Percentiles rank a stretch among this genome's conserved stretches.
Evolutionary conservation across 2,329 filamentous ascomycete species (phyloP).

Genomic region (Hymenoscyphus occultus): DNA sequence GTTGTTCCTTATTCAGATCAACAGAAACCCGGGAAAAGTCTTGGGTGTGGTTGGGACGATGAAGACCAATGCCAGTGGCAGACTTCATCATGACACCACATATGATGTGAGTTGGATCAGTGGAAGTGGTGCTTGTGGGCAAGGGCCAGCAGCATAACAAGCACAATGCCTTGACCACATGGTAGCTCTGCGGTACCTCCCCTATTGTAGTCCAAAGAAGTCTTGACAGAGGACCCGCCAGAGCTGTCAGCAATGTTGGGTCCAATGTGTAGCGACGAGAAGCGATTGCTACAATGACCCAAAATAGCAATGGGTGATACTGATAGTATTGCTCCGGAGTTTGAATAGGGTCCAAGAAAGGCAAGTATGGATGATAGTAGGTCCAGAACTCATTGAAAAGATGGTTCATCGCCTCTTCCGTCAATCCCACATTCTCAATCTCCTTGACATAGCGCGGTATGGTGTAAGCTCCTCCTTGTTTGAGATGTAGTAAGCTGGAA

Average conservation of each 20-base stretch:
- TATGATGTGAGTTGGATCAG: slow-evolving; percentile 74
- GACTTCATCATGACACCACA: slow-evolving; percentile 85
- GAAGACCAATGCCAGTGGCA: slow-evolving; percentile 77
- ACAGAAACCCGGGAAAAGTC: slow-evolving; percentile 76
- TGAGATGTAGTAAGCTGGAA: slow-evolving; percentile 63
- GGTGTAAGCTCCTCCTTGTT: slow-evolving; percentile 56
- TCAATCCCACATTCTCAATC: slow-evolving; percentile 61
- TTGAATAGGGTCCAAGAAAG: slow-evolving; percentile 66
- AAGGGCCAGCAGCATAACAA: slow-evolving; percentile 79
- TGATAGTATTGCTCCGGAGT: slow-evolving; percentile 71
- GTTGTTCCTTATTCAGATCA: slow-evolving; percentile 73
- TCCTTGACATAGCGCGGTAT: slow-evolving; percentile 36
- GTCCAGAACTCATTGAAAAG: slow-evolving; percentile 74
- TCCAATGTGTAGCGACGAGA: slow-evolving; percentile 67
- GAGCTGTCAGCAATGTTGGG: slow-evolving; percentile 57
- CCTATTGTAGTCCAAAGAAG: slow-evolving; percentile 75
- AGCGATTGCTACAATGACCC: slow-evolving; percentile 75
- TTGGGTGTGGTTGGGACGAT: slow-evolving; percentile 76
- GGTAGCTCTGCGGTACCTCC: slow-evolving; percentile 74
- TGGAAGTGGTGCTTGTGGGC: slow-evolving; percentile 75
- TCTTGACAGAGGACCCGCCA: slow-evolving; percentile 66
- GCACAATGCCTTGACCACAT: slow-evolving; percentile 77
- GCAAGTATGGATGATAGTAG: slow-evolving; percentile 74
- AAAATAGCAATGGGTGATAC: slow-evolving; percentile 79
- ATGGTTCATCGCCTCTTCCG: slow-evolving; percentile 58